phyloP scores from a whole-genome alignment of 2,329 filamentous ascomycete species.

The Epichloe gansuensis region DNA sequence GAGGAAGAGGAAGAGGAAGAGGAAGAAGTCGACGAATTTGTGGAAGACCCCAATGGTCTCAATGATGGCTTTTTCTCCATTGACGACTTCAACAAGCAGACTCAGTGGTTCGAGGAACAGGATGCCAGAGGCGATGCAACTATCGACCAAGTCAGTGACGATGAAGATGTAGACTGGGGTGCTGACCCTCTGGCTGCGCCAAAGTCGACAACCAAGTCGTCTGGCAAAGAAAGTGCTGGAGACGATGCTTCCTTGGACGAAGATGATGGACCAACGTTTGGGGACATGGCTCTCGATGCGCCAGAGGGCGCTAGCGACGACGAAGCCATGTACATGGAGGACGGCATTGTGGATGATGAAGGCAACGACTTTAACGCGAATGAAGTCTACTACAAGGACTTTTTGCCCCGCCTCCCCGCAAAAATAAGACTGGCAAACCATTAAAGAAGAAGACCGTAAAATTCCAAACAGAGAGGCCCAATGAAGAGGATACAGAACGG shows the following conservation, averaged over 20 bases:
- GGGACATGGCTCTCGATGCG: slow-evolving; percentile 61
- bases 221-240: slow-evolving; percentile 18
- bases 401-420: slow-evolving; percentile 81
- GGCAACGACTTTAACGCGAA: slow-evolving; percentile 64
- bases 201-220: slow-evolving; percentile 15
- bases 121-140: slow-evolving; percentile 67
- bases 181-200: slow-evolving; percentile 51
- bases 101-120: slow-evolving; percentile 77
- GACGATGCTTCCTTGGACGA: slow-evolving; percentile 29
- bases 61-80: slow-evolving; percentile 99
- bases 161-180: slow-evolving; percentile 83
- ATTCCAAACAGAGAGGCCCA: slow-evolving; percentile 31
- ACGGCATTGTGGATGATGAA: slow-evolving; percentile 34
- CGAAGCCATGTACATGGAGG: slow-evolving; percentile 43
- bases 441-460: slow-evolving; percentile 24
- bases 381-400: slow-evolving; percentile 81
- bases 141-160: slow-evolving; percentile 64
- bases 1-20: slow-evolving; percentile 23
- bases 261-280: slow-evolving; percentile 75
- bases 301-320: slow-evolving; percentile 58
- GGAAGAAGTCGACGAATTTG: slow-evolving; percentile 29
- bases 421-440: slow-evolving; percentile 41
- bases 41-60: slow-evolving; percentile 61
- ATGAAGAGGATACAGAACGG: slow-evolving; percentile 59
- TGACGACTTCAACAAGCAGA: slow-evolving; percentile 91